Conservation (phyloP, 83 land plant genomes). For the Isoetes engelmannii region DNA sequence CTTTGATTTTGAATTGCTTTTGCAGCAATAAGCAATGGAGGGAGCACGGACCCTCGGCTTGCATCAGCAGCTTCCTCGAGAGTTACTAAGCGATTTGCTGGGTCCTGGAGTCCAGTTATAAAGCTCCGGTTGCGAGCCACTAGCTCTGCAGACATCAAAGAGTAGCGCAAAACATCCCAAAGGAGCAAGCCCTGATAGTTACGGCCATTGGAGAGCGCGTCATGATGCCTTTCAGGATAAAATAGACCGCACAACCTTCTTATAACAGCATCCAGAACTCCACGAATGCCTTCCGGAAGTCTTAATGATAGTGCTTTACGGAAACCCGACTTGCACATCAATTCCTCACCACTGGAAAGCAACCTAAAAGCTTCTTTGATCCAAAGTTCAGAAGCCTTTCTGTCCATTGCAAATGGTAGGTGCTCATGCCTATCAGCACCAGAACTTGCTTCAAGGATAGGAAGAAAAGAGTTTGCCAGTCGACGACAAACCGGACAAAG, state of each 20-base stretch:
- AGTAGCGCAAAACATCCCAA: constrained; percentile 87
- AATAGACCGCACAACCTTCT: constrained; percentile 44
- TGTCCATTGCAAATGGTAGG: not conserved
- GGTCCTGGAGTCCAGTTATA: constrained; percentile 16
- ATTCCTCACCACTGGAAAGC: constrained; percentile 48
- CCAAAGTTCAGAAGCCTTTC: constrained; percentile 9
- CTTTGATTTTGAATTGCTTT: constrained; percentile 49
- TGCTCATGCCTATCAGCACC: constrained; percentile 6
- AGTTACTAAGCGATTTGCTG: constrained; percentile 29
- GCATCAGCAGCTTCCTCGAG: constrained; percentile 47
- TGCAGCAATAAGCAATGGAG: constrained; percentile 48
- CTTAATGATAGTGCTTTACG: constrained; percentile 37
- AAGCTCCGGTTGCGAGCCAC: constrained; percentile 54
- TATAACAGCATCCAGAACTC: constrained; percentile 45
- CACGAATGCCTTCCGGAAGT: constrained; percentile 22
- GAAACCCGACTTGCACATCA: constrained; percentile 36
- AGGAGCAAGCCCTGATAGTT: constrained; percentile 56
- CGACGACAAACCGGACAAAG: constrained; percentile 92
- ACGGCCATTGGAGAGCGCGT: constrained; percentile 31
- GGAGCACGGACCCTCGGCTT: constrained; percentile 52
- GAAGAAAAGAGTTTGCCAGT: constrained; percentile 79
- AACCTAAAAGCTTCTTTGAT: constrained; percentile 52
- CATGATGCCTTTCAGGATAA: constrained; percentile 36
- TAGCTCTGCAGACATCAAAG: constrained; percentile 75
- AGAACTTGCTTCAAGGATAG: constrained; percentile 30